Evolutionary conservation across 1,284 basidiomycete genomes (phyloP).

Genomic region (Ustilago hordei): DNA sequence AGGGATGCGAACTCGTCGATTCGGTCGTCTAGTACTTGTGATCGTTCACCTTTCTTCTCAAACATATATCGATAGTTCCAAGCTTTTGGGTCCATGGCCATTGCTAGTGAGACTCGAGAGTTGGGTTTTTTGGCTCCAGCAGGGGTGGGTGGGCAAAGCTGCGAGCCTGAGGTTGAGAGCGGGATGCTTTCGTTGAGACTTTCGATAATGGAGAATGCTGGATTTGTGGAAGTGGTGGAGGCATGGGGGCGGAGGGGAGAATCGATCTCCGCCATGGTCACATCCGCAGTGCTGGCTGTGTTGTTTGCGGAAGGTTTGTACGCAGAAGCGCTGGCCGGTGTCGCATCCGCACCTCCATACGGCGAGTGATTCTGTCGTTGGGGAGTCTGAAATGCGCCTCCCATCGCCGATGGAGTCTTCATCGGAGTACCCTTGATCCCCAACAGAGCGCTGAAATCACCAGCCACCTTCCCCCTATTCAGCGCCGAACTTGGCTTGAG

Average conservation of each 20-base stretch:
- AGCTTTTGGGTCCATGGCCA: constrained; percentile 61
- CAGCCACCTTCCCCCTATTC: constrained; percentile 35
- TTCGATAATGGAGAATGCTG: constrained; percentile 41
- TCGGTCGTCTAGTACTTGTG: constrained; percentile 58
- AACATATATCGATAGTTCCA: constrained; percentile 69
- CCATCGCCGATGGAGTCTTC: constrained; percentile 3
- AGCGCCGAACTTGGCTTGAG: constrained; percentile 38
- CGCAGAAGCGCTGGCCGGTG: constrained; percentile 36
- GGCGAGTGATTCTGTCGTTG: constrained; percentile 22
- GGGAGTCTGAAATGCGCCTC: constrained; percentile 33
- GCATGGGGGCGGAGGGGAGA: constrained; percentile 25
- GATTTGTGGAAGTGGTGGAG: neutral
- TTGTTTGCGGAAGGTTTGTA: constrained; percentile 22
- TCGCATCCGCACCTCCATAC: constrained; percentile 17
- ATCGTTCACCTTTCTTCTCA: constrained; percentile 64
- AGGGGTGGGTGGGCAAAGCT: constrained; percentile 16
- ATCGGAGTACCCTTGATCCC: constrained; percentile 38
- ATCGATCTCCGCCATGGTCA: constrained; percentile 42
- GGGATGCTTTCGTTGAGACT: constrained; percentile 56
- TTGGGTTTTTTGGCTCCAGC: constrained; percentile 19
- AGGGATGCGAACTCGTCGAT: constrained; percentile 58
- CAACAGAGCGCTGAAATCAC: constrained; percentile 24
- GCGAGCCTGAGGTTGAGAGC: constrained; percentile 33
- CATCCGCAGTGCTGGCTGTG: constrained; percentile 5
- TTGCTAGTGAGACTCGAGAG: constrained; percentile 59